A percentile compares a stretch with the other conserved stretches of the same genome.
phyloP scores from a whole-genome alignment of 371 early-diverging fungal species.

The Synchytrium microbalum region DNA sequence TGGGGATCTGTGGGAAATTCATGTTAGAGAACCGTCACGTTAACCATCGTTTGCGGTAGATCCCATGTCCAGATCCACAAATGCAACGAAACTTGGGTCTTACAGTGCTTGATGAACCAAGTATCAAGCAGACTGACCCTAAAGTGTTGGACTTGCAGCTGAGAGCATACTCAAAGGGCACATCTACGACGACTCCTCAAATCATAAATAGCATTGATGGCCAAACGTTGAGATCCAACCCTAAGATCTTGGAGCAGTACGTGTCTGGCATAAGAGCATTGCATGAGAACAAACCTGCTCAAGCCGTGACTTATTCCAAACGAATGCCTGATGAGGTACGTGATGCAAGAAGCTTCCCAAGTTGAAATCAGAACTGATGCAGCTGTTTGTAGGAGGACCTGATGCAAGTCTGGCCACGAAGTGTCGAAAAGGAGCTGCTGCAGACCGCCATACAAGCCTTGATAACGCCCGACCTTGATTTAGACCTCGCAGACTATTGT shows the following conservation, averaged over 20 bases:
- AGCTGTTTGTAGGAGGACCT: slow-evolving; percentile 43
- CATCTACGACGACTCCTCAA: background rate
- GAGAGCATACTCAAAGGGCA: background rate
- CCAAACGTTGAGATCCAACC: background rate
- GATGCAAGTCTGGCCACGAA: slow-evolving; percentile 45
- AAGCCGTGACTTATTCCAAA: slow-evolving; percentile 27
- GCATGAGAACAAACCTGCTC: slow-evolving; percentile 35
- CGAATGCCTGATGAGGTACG: slow-evolving; percentile 24
- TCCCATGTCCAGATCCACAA: slow-evolving; percentile 32
- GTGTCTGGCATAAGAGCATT: slow-evolving; percentile 37
- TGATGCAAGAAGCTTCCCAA: too few relatives aligned
- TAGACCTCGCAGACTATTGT: slow-evolving; percentile 27
- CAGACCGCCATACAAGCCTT: slow-evolving; percentile 15
- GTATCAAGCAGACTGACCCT: slow-evolving; percentile 40
- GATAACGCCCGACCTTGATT: slow-evolving; percentile 30
- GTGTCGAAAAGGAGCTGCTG: slow-evolving; percentile 33
- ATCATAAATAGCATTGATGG: too few relatives aligned
- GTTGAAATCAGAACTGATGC: slow-evolving; percentile 14
- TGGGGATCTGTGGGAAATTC: too few relatives aligned
- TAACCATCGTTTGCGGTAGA: too few relatives aligned
- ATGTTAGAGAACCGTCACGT: too few relatives aligned
- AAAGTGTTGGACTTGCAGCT: slow-evolving; percentile 5
- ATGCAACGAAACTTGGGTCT: background rate
- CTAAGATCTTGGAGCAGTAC: slow-evolving; percentile 20
- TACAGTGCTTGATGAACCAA: slow-evolving; percentile 39